These are phyloP conservation scores for Cutaneotrichosporon mucoides DNA, from an alignment of 1,284 basidiomycete genomes.

Conservation along the genomic window DNA sequence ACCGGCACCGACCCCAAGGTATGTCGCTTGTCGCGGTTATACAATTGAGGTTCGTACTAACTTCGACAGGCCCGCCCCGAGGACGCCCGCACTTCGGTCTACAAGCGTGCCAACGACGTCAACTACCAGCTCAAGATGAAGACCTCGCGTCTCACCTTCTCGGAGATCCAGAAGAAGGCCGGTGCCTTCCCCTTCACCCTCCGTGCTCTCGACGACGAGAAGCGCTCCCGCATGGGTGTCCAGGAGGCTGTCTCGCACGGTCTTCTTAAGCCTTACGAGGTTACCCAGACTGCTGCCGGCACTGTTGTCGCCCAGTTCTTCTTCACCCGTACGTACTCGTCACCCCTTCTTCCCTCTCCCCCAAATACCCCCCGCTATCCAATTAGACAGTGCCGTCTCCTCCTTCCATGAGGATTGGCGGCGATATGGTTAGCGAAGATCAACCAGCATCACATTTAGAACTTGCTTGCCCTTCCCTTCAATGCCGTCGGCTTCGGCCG, in stretches of 20 bases:
- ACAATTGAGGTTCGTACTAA: neutral
- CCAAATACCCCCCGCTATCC: too few relatives aligned
- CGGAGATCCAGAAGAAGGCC: slow-evolving; percentile 95
- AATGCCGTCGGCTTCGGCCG: slow-evolving; percentile 1
- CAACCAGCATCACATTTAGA: too few relatives aligned
- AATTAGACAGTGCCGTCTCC: too few relatives aligned
- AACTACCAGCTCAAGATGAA: slow-evolving; percentile 98
- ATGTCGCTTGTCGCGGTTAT: neutral
- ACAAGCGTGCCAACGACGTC: slow-evolving; percentile 78
- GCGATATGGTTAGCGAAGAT: too few relatives aligned
- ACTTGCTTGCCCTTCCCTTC: too few relatives aligned
- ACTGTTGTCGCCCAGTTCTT: slow-evolving; percentile 89
- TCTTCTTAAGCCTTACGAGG: slow-evolving; percentile 48
- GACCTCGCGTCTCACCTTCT: slow-evolving; percentile 89
- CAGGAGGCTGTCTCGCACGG: slow-evolving; percentile 92
- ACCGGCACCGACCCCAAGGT: slow-evolving; percentile 85
- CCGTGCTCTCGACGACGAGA: slow-evolving; percentile 89
- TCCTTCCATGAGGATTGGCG: too few relatives aligned
- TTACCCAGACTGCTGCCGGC: slow-evolving; percentile 65
- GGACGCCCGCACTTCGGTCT: slow-evolving; percentile 86
- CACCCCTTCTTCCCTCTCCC: too few relatives aligned
- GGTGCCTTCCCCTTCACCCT: slow-evolving; percentile 98
- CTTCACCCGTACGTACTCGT: slow-evolving; percentile 60
- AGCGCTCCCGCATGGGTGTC: slow-evolving; percentile 88
- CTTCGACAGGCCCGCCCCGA: slow-evolving; percentile 68